Evolutionary conservation across 2,329 filamentous ascomycete species (phyloP).

Genomic region (Endocalyx cinctus): DNA sequence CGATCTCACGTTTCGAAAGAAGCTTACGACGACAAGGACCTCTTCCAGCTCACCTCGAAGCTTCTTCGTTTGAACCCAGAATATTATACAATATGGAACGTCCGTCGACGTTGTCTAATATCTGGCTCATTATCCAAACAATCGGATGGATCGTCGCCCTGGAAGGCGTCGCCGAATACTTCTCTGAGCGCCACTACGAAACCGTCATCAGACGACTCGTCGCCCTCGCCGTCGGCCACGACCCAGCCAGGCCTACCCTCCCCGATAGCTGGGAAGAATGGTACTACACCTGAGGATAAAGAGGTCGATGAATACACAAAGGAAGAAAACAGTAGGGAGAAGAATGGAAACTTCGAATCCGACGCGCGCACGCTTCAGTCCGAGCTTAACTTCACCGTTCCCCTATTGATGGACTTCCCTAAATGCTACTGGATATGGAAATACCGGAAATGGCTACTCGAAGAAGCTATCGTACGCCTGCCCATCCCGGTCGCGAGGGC

Average conservation of each 20-base stretch:
- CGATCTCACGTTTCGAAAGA: conserved; percentile 51
- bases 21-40: conserved; percentile 45
- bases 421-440: conserved; percentile 99
- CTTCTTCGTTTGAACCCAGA: conserved; percentile 76
- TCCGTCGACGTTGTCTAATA: conserved; percentile 67
- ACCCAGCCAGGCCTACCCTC: conserved; percentile 41
- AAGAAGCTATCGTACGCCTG: conserved; percentile 64
- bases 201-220: conserved; percentile 61
- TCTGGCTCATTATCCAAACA: conserved; percentile 53
- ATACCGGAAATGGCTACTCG: conserved; percentile 80
- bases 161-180: conserved; percentile 50
- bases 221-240: conserved; percentile 46
- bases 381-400: conserved; percentile 79
- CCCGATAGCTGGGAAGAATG: conserved; percentile 49
- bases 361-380: conserved; percentile 55
- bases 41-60: conserved; percentile 65
- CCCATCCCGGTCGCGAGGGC: conserved; percentile 49
- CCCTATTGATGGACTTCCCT: conserved; percentile 77
- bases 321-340: conserved; percentile 11
- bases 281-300: conserved; percentile 45
- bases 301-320: conserved; percentile 26
- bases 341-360: conserved; percentile 5
- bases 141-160: conserved; percentile 40
- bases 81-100: conserved; percentile 90
- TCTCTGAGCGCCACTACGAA: conserved; percentile 51